Evolutionary conservation across 1,139 yeast species (phyloP), one percentile per base, ranked within the genome.

Genomic region (Nakaseomyces uthaithaninus): DNA sequence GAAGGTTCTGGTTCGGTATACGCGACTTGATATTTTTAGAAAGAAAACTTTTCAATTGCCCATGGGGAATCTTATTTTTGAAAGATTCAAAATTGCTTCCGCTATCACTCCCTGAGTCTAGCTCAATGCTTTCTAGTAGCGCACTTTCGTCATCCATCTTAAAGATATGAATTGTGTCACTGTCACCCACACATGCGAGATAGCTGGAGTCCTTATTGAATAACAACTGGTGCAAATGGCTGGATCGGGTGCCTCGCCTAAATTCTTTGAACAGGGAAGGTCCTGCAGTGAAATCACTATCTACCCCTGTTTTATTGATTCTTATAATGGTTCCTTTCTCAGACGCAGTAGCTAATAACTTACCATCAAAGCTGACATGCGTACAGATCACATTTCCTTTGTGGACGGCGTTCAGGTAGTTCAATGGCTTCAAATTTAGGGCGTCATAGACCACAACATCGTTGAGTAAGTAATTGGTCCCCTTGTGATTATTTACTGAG

Each of bases 311-410:
- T 27, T 63, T 59, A 45, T 71, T 69, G 0, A 80, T 77, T 36
- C 91, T 62, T 1, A 82, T 67, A 3, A 82, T 79, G 0, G 93
- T 82, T 0, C 93, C 93, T 48, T 78, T 80, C 1, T 68, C 65
- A 0, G 86, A 78, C 0, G 87, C 82, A 0, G 89, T 77, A 0
- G 87, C 85, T 18, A 81, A 64, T 26, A 71, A 57, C 12, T 61
- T 59, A 6, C 78, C 79, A 50, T 73, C 75, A 23, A 68, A 64
- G 6, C 80, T 75, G 7, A 57, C 41, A 1, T 60, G 46, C 18
- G 57, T 24, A 37, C 57, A 52, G 3, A 51, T 45, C 2, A 59
- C 46, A 33, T 52, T 53, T 12, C 59, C 54, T 39, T 50, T 56
- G 38, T 58, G 63, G 3, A 54, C 59, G 12, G 51, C 41, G 28